Conservation (phyloP, 345 rosid genomes). For the Linum lewisii region DNA sequence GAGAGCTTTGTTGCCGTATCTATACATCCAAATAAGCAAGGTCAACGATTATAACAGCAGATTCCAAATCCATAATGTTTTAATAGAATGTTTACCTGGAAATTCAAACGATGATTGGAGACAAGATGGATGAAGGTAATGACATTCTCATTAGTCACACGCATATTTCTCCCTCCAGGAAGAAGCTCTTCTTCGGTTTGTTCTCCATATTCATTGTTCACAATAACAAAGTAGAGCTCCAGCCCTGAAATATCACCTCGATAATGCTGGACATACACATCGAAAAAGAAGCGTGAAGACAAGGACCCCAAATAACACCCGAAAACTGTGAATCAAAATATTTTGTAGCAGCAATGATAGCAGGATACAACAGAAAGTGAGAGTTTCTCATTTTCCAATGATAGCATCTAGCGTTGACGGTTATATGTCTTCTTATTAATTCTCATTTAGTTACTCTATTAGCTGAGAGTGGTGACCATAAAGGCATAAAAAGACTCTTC, state of each 20-base stretch:
- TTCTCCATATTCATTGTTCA: slow-evolving; percentile 96
- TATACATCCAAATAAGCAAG: slow-evolving; percentile 23
- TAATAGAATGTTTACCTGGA: slow-evolving; percentile 44
- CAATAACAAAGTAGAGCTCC: slow-evolving; percentile 86
- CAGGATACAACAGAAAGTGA: slow-evolving; percentile 1
- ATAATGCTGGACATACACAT: slow-evolving; percentile 54
- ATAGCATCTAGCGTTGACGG: too few species aligned
- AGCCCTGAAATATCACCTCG: slow-evolving; percentile 68
- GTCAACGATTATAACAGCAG: slow-evolving; percentile 4
- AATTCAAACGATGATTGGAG: slow-evolving; percentile 90
- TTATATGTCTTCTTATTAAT: too few species aligned
- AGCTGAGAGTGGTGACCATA: too few species aligned
- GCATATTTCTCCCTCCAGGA: slow-evolving; percentile 72
- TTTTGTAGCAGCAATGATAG: neutral
- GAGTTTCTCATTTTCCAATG: too few species aligned
- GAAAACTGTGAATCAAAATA: neutral
- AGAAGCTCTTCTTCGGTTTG: slow-evolving; percentile 88
- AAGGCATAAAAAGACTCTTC: neutral
- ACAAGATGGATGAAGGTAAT: slow-evolving; percentile 90
- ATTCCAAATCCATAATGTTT: slow-evolving; percentile 1
- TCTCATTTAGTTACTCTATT: too few species aligned
- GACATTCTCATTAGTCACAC: slow-evolving; percentile 83
- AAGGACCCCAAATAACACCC: neutral
- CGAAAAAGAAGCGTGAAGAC: neutral
- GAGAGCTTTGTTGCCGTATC: slow-evolving; percentile 93